Evolutionary conservation across 75 land plant genomes (phyloP).

Genomic region (Picea sitchensis): DNA sequence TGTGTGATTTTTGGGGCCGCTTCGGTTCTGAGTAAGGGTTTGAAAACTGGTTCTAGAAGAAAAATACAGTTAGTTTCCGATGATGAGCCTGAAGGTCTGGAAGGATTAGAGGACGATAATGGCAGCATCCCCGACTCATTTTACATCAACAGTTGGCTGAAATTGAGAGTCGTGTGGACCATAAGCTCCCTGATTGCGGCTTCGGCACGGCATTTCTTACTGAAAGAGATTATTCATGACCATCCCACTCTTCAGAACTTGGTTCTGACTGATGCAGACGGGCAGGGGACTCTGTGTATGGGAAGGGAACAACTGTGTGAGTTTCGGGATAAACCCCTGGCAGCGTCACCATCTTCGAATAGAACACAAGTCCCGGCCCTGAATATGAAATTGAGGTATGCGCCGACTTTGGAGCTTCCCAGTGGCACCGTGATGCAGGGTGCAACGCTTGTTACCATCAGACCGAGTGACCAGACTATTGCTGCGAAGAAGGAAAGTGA

Average conservation of each 20-base stretch:
- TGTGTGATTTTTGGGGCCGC: conserved; percentile 50
- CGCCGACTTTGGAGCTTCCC: conserved; percentile 35
- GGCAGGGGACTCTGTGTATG: conserved; percentile 59
- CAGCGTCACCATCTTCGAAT: conserved; percentile 22
- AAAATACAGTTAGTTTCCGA: no score
- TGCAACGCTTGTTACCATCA: conserved; percentile 55
- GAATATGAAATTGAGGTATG: conserved; percentile 55
- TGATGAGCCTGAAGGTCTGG: background rate
- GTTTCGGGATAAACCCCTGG: conserved; percentile 30
- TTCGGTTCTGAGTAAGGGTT: background rate
- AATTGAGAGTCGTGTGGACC: conserved; percentile 51
- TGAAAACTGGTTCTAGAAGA: no score
- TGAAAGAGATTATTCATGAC: conserved; percentile 46
- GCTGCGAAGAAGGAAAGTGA: conserved; percentile 18
- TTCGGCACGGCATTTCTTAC: conserved; percentile 53
- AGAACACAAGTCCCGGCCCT: conserved; percentile 49
- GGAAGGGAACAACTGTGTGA: conserved; percentile 39
- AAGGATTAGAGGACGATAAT: background rate
- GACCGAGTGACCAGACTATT: conserved; percentile 16
- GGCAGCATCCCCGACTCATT: conserved; percentile 46
- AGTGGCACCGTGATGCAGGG: conserved; percentile 42
- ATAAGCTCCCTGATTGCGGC: conserved; percentile 58
- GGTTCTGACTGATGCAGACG: conserved; percentile 51
- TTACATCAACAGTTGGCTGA: conserved; percentile 57
- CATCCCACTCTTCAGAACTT: conserved; percentile 46